Base-by-base conservation (phyloP, 306 rosid species). In the Rubus idaeus region DNA sequence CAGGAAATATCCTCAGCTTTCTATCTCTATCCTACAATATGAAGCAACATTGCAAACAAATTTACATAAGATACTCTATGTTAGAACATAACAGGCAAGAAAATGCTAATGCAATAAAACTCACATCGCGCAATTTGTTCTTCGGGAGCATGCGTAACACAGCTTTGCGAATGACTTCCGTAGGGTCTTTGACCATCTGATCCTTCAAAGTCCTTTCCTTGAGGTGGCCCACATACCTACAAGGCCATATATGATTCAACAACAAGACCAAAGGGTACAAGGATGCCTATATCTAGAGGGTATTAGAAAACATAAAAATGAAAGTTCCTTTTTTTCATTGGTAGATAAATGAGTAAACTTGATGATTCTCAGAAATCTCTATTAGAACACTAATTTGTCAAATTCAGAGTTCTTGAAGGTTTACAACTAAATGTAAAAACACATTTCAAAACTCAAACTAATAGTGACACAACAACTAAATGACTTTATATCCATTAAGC, bases 121-220 rank as follows among this genome's bases (percentile, higher is more conserved):
- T 84, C 71, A 94, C 97, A 82, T 92, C 91, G 35, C 98, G 96
- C 77, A 92, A 63, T 83, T 95, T 95, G 86, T 95, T 95, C 88
- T 87, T 88, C 5, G 96, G 98, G 69, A 95, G 89, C 98, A 95
- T 95, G 75, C 98, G 98, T 45, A 89, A 75, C 53, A 94, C 90
- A 76, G 98, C 98, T 90, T 92, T 94, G 82, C 93, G 96, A 73
- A 94, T 92, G 40, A 92, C 97, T 72, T 95, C 98, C 17, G 98
- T 89, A 17, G 98, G 97, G 75, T 95, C 98, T 81, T 89, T 90
- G 70, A 85, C 89, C 90, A 95, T 78, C 90, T 95, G 96, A 76
- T 90, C 97, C 87, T 89, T 90, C 61, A 92, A 83, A 61, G 74
- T 90, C 83, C 97, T 90, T 86, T 88, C 78, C 91, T 92, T 92